Conservation (phyloP, 2,329 filamentous ascomycete species). For the Stemphylium vesicarium region DNA sequence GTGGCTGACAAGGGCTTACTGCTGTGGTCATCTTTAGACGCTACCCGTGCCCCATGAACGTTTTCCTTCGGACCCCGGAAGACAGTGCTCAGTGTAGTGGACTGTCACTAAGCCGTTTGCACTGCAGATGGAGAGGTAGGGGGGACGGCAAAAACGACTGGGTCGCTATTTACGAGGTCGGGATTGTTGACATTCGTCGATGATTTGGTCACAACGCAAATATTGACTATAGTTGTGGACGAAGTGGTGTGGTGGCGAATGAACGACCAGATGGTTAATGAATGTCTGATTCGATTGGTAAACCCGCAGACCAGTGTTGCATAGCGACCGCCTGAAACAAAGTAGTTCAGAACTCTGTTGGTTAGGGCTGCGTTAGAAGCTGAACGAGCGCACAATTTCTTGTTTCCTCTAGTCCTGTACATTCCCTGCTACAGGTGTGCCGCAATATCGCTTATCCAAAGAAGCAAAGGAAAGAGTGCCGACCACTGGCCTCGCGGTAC, state of each 20-base stretch:
- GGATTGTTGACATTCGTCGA: not conserved
- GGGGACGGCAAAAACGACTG: too few species aligned
- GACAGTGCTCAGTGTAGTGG: constrained; percentile 6
- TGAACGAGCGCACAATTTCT: not conserved
- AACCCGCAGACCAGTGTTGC: constrained; percentile 11
- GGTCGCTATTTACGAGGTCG: too few species aligned
- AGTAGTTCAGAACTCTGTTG: constrained; percentile 16
- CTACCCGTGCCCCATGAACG: constrained; percentile 4
- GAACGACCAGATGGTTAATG: not conserved
- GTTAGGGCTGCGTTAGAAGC: constrained; percentile 6
- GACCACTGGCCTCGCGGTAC: not conserved
- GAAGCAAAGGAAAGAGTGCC: constrained; percentile 1
- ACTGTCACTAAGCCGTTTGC: not conserved
- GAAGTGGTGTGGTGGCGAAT: constrained; percentile 7
- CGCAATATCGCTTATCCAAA: constrained; percentile 6
- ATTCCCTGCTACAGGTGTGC: constrained; percentile 2
- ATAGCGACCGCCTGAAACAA: constrained; percentile 9
- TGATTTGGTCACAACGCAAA: not conserved
- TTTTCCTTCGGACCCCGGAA: constrained; percentile 10
- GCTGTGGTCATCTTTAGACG: constrained; percentile 8
- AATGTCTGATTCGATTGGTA: constrained; percentile 9
- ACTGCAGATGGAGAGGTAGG: not conserved
- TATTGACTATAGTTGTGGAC: not conserved
- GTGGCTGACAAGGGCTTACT: constrained; percentile 8
- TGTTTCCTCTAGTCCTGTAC: constrained; percentile 4